Evolutionary conservation across 2,329 filamentous ascomycete genomes (phyloP), one percentile per base, ranked within the genome.

Genomic region (Ramichloridium luteum): DNA sequence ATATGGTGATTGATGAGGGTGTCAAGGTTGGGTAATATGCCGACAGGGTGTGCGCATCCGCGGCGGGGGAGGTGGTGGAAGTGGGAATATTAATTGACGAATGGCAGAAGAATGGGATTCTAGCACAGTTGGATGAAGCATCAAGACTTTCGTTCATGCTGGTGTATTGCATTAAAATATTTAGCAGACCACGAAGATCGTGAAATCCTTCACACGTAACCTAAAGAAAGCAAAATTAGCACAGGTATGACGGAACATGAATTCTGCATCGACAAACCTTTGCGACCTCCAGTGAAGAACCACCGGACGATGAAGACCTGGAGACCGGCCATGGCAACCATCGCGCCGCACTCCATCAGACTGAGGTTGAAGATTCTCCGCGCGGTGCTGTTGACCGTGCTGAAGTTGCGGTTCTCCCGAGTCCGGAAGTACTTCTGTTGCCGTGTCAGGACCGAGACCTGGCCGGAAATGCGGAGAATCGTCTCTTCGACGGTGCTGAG

Each of bases 341-440:
- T 92, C 65, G 98, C 76, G 41, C 73, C 70, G 44, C 82, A 80
- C 67, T 98, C 90, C 48, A 96, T 80, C 54, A 98, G 67, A 56
- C 83, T 93, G 60, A 98, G 93, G 63, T 94, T 96, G 65, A 94
- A 85, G 51, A 98, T 98, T 42, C 90, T 72, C 56, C 74, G 75
- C 68, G 98, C 90, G 25, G 90, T 98, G 64, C 86, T 94, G 58
- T 83, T 73, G 49, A 98, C 90, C 6, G 90, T 98, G 64, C 83
- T 92, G 64, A 98, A 96, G 64, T 98, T 98, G 40, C 90, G 74
- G 70, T 98, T 98, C 69, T 98, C 90, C 45, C 90, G 77, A 3
- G 90, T 98, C 41, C 92, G 81, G 76, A 98, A 98, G 68, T 98
- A 98, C 59, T 98, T 98, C 55, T 98, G 90, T 66, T 93, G 94